Conservation (phyloP, 345 rosid genomes). For the Murraya koenigii region DNA sequence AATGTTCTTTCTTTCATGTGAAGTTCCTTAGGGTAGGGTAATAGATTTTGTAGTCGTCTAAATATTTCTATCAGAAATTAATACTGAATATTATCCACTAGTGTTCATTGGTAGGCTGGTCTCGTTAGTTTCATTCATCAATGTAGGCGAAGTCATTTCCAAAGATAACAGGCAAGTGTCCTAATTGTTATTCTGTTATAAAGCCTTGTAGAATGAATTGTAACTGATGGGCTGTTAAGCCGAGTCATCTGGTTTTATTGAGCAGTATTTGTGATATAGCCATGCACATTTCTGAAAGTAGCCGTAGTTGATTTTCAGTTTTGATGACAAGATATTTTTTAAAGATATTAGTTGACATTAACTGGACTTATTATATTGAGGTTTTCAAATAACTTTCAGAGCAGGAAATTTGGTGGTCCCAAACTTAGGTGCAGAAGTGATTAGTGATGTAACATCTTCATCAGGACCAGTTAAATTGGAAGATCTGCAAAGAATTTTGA, state of each 20-base stretch:
- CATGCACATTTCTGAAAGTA: constrained; percentile 4
- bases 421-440: constrained; percentile 57
- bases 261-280: not conserved
- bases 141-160: not conserved
- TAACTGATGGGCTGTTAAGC: not conserved
- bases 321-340: not conserved
- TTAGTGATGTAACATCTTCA: constrained; percentile 68
- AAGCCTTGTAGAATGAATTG: too few relatives aligned
- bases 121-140: not conserved
- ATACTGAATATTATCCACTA: not conserved
- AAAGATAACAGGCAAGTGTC: not conserved
- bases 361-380: not conserved
- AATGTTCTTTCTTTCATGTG: not conserved
- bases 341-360: constrained; percentile 6
- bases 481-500: constrained; percentile 89
- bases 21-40: not conserved
- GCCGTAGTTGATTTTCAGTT: not conserved
- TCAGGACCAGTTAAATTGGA: constrained; percentile 87
- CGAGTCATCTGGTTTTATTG: not conserved
- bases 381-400: constrained; percentile 34
- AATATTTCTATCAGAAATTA: too few relatives aligned
- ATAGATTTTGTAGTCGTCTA: not conserved
- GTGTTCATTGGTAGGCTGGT: not conserved
- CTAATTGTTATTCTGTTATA: not conserved
- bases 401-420: constrained; percentile 76